Conservation (phyloP, 305 asterid species). For the Euphrasia arctica region DNA sequence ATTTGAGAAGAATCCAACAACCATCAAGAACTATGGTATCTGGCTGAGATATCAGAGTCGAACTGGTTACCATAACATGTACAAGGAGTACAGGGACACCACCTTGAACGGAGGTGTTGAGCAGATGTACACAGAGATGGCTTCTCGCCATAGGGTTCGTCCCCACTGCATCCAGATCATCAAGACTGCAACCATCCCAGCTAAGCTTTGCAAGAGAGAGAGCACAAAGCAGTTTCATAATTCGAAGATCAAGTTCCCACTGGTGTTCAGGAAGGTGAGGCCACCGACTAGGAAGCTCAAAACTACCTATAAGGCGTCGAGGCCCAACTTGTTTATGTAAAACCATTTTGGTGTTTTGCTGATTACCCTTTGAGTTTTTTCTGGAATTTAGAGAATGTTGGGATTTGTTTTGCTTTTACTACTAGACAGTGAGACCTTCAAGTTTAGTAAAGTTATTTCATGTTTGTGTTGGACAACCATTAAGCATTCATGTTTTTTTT, state of each 20-base stretch:
- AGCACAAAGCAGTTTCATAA: conserved; percentile 56
- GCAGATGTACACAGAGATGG: conserved; percentile 70
- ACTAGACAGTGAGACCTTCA: not conserved
- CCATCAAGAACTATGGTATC: conserved; percentile 49
- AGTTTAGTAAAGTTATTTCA: not conserved
- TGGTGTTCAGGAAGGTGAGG: conserved; percentile 52
- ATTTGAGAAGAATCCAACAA: conserved; percentile 52
- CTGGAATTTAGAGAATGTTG: not conserved
- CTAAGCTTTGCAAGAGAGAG: conserved; percentile 65
- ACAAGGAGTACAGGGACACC: conserved; percentile 59
- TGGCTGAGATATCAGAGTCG: conserved; percentile 60
- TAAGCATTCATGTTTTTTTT: not conserved
- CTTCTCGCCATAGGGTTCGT: conserved; percentile 61
- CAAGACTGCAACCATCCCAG: conserved; percentile 57
- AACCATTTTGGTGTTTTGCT: not conserved
- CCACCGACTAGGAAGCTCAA: conserved; percentile 59
- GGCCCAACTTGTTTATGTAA: conserved; percentile 55
- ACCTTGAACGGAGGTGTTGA: conserved; percentile 54
- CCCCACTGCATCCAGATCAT: conserved; percentile 54
- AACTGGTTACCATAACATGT: conserved; percentile 61
- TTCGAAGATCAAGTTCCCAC: conserved; percentile 54
- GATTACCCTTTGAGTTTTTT: not conserved
- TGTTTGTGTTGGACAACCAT: not conserved
- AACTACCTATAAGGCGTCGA: conserved; percentile 54
- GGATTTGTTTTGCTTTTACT: not conserved